Conservation (phyloP, 2,329 filamentous ascomycete genomes). For the Cadophora malorum region DNA sequence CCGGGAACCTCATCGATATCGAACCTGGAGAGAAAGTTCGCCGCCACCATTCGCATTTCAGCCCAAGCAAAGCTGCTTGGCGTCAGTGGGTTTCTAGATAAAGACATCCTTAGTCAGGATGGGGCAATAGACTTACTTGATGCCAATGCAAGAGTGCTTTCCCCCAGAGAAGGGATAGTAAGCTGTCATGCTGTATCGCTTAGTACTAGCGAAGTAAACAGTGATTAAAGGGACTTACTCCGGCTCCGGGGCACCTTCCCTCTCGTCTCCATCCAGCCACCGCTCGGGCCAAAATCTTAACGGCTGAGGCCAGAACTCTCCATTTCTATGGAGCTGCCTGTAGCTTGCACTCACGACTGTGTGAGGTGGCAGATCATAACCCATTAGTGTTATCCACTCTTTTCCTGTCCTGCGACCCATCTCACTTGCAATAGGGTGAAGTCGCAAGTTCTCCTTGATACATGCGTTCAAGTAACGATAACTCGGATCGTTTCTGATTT, state of each 20-base stretch:
- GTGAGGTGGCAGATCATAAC: conserved; percentile 23
- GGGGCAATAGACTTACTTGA: conserved; percentile 27
- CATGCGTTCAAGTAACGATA: conserved; percentile 25
- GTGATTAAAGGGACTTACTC: conserved; percentile 4
- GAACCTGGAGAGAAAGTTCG: conserved; percentile 37
- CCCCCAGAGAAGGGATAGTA: conserved; percentile 34
- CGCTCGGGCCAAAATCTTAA: conserved; percentile 26
- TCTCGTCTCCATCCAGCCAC: conserved; percentile 15
- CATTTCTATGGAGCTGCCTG: conserved; percentile 14
- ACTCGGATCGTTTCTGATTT: conserved; percentile 10
- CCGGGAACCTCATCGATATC: conserved; percentile 37
- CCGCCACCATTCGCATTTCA: conserved; percentile 39
- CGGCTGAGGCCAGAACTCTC: conserved; percentile 21
- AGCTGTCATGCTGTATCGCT: conserved; percentile 14
- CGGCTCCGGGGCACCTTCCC: conserved; percentile 10
- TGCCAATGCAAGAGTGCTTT: conserved; percentile 41
- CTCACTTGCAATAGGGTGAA: conserved; percentile 24
- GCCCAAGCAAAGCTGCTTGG: conserved; percentile 36
- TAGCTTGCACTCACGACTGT: conserved; percentile 23
- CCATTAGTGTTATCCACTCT: conserved; percentile 22
- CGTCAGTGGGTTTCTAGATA: background rate
- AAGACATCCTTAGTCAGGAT: too few relatives aligned
- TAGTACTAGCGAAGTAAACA: background rate
- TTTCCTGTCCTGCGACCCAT: conserved; percentile 24
- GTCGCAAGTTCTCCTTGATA: conserved; percentile 19